A percentile compares a stretch with the other conserved stretches of the same genome.
phyloP scores from a whole-genome alignment of 2,329 filamentous ascomycete species.

The Xylariaceae sp. region DNA sequence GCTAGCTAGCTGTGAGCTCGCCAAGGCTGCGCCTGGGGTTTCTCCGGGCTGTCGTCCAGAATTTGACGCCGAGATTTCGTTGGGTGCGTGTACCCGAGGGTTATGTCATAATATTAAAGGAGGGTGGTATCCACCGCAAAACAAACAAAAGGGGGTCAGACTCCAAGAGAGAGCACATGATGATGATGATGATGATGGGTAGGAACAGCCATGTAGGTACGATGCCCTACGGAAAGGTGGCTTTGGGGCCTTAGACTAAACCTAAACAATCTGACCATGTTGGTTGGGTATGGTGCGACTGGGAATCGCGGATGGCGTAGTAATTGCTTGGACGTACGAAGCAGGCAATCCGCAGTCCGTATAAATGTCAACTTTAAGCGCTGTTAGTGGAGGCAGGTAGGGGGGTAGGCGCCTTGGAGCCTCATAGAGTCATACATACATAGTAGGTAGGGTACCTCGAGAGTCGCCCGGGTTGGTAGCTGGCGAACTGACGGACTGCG shows the following conservation, averaged over 20 bases:
- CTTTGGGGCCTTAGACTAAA: too few species aligned
- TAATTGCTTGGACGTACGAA: too few species aligned
- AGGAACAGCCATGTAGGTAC: not conserved
- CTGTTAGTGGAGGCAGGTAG: not conserved
- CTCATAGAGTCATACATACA: not conserved
- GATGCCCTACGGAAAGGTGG: not conserved
- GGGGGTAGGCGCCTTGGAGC: not conserved
- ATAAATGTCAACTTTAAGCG: not conserved
- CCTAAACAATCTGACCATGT: too few species aligned
- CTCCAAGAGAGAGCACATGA: not conserved
- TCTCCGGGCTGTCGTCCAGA: slow-evolving; percentile 3
- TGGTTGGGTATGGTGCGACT: too few species aligned
- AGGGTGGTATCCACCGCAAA: slow-evolving; percentile 6
- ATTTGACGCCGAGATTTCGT: not conserved
- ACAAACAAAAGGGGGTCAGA: slow-evolving; percentile 1
- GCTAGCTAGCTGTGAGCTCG: not conserved
- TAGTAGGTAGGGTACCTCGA: too few species aligned
- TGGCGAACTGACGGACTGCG: too few species aligned
- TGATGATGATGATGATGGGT: not conserved
- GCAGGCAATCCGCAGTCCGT: too few species aligned
- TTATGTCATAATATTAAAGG: slow-evolving; percentile 6
- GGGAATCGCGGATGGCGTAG: too few species aligned
- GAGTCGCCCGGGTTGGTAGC: too few species aligned
- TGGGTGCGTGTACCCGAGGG: slow-evolving; percentile 1
- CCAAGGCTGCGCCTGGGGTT: slow-evolving; percentile 3